Evolutionary conservation across 2,329 filamentous ascomycete species (phyloP), one percentile per base, ranked within the genome.

Genomic region (Cercospora sp.): DNA sequence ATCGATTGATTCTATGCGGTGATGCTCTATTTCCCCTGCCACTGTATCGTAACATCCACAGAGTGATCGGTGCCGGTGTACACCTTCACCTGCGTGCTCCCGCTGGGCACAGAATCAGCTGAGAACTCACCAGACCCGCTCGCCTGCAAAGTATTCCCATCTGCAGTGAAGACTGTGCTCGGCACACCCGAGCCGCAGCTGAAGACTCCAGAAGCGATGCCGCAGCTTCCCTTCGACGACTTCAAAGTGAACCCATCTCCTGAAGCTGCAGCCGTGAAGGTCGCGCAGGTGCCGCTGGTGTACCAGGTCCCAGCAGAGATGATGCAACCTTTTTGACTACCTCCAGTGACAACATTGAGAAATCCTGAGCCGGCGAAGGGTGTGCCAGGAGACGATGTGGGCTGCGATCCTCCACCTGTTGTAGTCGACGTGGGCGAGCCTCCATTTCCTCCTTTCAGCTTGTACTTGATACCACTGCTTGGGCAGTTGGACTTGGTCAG

Each of bases 291-390:
- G 2, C 89, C 89, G 1, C 82, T 84, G 0, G 84, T 84, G 75
- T 90, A 92, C 90, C 90, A 92, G 0, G 85, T 87, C 0, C 90
- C 90, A 9, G 80, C 82, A 65, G 85, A 85, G 75, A 91, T 92
- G 67, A 92, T 83, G 72, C 89, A 92, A n/a, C 90, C 90, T 7
- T 82, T 83, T 59, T 81, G 76, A n/a, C 75, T 75, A 3, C 85
- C 84, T 18, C 80, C 77, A 3, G 82, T 81, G 28, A 83, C 75
- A 3, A 90, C 88, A 64, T 88, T 85, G 49, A 91, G 77, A 72
- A 85, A 86, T 0, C 90, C 90, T 34, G 80, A 84, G 1, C 89
- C 89, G n/a, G 81, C 79, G 75, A 88, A 88, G 0, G 86, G 81
- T 0, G 67, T 72, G 8, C 76, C 75, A 4, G 79, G 64, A 3